Base-by-base conservation (phyloP, 768 basidiomycete genomes). In the Auricularia sp. region DNA sequence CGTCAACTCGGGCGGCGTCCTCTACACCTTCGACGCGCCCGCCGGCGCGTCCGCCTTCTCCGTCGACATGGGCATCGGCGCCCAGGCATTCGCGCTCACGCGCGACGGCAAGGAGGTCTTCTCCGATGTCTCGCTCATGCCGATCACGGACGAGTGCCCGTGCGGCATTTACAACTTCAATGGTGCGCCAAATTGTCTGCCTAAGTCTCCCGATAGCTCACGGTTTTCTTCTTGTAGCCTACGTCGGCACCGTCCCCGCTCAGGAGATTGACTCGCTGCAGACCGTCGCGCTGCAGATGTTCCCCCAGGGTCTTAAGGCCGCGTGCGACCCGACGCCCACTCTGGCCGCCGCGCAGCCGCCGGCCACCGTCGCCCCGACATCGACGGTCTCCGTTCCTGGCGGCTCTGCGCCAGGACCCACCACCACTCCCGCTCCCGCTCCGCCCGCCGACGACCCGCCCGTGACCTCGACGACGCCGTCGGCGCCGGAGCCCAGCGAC, bases 151-250 rank as follows among this genome's bases (percentile, higher is more conserved):
- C 18, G 63, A 67, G 21, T 74, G 73, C 63, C 71, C 47, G 29
- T 63, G 63, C 47, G 73, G 73, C 13, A 73, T 71, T 5, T 75
- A 75, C 67, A 75, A 75, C 69, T 75, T 69, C 68, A 74, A 75
- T 63, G 29, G 56, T 59, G 56, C 2, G 56, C 33, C 56, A n/a
- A n/a, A 54, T 54, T 1, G 14, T 56, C 21, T 16, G 1, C 21
- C 21, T 3, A 13, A 21, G 8, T 21, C 24, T 11, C 29, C 24
- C 14, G 54, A 29, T 21, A 14, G 54, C 21, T 10, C 3, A 10
- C 54, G 13, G 2, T 16, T 10, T 10, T 16, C 24, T 10, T 21
- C 10, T 21, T 1, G 10, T 35, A 59, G 72, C 24, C 34, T 59
- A 33, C 56, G 56, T 59, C 18, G 56, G 56, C 18, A 59, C 29